Conservation (phyloP, 768 basidiomycete genomes). For the Lactarius sp. region DNA sequence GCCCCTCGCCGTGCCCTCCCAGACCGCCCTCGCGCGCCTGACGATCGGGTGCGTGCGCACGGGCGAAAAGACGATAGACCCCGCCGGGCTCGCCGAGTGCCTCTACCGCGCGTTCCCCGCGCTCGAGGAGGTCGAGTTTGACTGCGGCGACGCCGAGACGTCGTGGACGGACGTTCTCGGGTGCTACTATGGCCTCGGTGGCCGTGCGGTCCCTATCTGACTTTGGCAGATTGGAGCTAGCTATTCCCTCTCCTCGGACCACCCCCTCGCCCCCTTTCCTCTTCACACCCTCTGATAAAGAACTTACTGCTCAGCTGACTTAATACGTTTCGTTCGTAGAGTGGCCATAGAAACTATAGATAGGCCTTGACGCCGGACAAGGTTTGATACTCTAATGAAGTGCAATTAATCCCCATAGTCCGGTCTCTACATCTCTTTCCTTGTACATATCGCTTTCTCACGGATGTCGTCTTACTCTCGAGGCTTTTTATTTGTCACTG, state of each 20-base stretch:
- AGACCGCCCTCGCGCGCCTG: conserved; percentile 22
- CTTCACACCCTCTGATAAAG: neutral
- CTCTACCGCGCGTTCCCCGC: conserved; percentile 22
- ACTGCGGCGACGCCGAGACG: conserved; percentile 19
- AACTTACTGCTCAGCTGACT: neutral
- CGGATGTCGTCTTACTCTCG: neutral
- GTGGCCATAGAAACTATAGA: conserved; percentile 9
- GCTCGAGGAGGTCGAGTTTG: conserved; percentile 22
- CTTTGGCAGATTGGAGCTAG: neutral
- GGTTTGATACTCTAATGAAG: neutral
- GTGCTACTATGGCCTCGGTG: conserved; percentile 16
- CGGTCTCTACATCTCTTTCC: neutral
- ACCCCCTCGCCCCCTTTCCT: neutral
- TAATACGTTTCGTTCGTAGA: conserved; percentile 13
- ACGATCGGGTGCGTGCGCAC: conserved; percentile 27
- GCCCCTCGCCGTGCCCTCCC: conserved; percentile 7
- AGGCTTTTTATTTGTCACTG: neutral
- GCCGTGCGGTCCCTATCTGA: neutral
- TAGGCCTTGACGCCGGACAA: conserved; percentile 1
- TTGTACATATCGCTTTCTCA: neutral
- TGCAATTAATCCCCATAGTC: conserved; percentile 2
- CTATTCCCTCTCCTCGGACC: neutral
- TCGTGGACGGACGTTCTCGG: conserved; percentile 24
- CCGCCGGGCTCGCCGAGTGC: conserved; percentile 20
- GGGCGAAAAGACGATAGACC: conserved; percentile 15